Evolutionary conservation across 495 filamentous ascomycete genomes (phyloP), one percentile per base, ranked within the genome.

Genomic region (Sordaria brevicollis): DNA sequence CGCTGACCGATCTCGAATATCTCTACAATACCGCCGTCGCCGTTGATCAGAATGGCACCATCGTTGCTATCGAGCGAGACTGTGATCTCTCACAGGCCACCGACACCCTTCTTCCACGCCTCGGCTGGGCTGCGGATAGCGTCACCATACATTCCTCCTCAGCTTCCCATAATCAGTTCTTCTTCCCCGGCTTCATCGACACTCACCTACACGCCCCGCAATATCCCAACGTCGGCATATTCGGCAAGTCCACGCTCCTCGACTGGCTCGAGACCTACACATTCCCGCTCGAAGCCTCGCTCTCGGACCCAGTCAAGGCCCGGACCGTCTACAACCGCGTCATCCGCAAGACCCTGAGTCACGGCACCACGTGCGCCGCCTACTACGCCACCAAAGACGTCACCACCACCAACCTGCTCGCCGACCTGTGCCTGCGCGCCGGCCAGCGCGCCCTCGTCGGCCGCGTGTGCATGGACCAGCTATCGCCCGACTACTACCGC

Each of bases 121-220:
- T 84, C 19, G 80, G 77, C 21, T 85, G 82, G 82, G 37, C 69
- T 8, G 31, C 57, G 2, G 75, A 74, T 2, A 81, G 79, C n/a
- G 82, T 83, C 21, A 71, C 79, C 13, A 76, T 81, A 17, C 75
- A 84, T 37, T 29, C 67, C 9, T 49, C 9, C 71, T 79, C 21
- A 38, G 71, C 67, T 34, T 41, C 69, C 37, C 79, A 83, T 65
- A 83, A 82, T 9, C 83, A 90, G 69, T 97, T 97, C 79, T 97
- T 94, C 82, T 97, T 97, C 74, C 94, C 94, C 0, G 94, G 94
- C 15, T 96, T 98, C 77, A 90, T 98, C 57, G 93, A 98, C 79
- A 96, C 94, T 15, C 94, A 98, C 79, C 91, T 96, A 72, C 94
- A 98, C 79, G 94, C 94, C 62, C 87, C 93, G 0, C 94, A 98